Conservation (phyloP, 1,284 basidiomycete species). For the Trametes pubescens region DNA sequence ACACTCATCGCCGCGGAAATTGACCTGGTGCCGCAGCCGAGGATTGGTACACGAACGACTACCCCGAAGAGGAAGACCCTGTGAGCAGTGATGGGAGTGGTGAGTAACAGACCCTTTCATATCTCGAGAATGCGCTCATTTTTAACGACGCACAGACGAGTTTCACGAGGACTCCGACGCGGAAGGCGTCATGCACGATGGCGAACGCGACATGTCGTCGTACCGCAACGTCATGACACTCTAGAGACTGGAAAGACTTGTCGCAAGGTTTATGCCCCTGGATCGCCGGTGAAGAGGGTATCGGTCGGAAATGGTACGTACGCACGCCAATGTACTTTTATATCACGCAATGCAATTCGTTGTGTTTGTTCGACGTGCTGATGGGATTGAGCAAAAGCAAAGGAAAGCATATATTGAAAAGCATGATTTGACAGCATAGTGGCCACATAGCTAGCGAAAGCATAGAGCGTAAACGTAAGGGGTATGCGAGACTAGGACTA, state of each 20-base stretch:
- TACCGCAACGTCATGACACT: conserved; percentile 26
- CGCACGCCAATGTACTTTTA: conserved; percentile 4
- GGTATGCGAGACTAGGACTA: not conserved
- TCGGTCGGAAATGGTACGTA: conserved; percentile 5
- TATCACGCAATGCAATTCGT: conserved; percentile 1
- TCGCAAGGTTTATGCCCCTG: too few species aligned
- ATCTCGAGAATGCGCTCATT: not conserved
- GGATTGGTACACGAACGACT: conserved; percentile 84
- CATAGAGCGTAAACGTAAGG: not conserved
- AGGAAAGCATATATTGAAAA: conserved; percentile 11
- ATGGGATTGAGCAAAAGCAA: not conserved
- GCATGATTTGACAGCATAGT: conserved; percentile 5
- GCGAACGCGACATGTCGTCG: conserved; percentile 10
- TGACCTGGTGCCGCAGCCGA: conserved; percentile 57
- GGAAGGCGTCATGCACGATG: conserved; percentile 24
- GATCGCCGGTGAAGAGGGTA: not conserved
- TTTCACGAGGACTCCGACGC: conserved; percentile 34
- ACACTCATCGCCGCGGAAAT: not conserved
- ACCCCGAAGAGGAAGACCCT: conserved; percentile 74
- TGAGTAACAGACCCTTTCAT: conserved; percentile 28
- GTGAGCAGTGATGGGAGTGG: conserved; percentile 51
- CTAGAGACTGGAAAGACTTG: conserved; percentile 1
- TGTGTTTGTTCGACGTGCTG: not conserved
- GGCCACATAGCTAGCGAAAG: conserved; percentile 8
- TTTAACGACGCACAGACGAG: conserved; percentile 19